Evolutionary conservation across 139 green algal species (phyloP).

Genomic region (Mesostigma viride): DNA sequence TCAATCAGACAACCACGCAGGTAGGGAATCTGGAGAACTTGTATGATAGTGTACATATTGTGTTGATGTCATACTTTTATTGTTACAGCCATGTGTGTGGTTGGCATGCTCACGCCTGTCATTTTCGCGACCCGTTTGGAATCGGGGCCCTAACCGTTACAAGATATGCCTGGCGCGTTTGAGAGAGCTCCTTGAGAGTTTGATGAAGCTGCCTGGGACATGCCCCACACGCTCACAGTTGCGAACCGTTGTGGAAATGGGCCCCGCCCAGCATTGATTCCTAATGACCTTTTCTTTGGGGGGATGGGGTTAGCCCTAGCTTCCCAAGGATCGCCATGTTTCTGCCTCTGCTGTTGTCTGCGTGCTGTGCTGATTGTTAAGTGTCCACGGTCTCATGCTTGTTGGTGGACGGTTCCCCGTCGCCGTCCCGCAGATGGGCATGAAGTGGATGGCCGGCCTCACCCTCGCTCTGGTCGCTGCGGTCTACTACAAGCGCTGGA

Average conservation of each 20-base stretch:
- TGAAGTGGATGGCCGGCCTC: slow-evolving; percentile 87
- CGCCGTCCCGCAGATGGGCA: slow-evolving; percentile 42
- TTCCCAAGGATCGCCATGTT: neutral
- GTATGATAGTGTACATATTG: neutral
- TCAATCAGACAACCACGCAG: neutral
- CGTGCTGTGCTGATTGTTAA: neutral
- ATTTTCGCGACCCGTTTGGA: too few relatives aligned
- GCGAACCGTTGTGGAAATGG: neutral
- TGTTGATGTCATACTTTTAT: neutral
- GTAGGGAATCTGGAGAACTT: neutral
- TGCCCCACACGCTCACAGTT: neutral
- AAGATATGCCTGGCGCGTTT: too few relatives aligned
- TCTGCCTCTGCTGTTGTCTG: neutral
- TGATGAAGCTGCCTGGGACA: neutral
- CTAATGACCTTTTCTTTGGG: too few relatives aligned
- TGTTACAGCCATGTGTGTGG: too few relatives aligned
- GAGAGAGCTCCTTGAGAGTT: neutral
- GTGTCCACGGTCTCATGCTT: too few relatives aligned
- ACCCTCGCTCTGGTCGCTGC: slow-evolving; percentile 54
- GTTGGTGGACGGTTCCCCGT: neutral
- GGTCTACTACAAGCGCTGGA: slow-evolving; percentile 95
- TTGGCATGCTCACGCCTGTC: too few relatives aligned
- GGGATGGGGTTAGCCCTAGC: neutral
- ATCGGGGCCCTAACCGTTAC: too few relatives aligned
- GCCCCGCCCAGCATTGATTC: too few relatives aligned